Evolutionary conservation across 176 grass and related monocot species (phyloP).

Genomic region (Zoysia pacifica): DNA sequence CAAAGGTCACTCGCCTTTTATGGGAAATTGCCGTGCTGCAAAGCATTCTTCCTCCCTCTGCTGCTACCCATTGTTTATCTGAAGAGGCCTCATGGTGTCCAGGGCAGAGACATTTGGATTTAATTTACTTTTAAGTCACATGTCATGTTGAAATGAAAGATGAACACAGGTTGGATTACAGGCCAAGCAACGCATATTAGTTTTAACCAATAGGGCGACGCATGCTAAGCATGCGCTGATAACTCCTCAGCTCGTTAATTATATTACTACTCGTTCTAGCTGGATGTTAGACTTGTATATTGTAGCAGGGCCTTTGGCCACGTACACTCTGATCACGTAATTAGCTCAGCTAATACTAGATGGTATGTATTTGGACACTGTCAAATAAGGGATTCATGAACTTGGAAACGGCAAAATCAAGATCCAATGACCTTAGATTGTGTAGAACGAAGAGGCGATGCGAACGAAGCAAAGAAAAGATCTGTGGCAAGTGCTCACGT

Average conservation of each 20-base stretch:
- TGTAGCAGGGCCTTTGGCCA: no score
- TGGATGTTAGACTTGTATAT: no score
- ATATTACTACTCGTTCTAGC: background rate
- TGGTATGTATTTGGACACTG: background rate
- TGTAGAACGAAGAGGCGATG: constrained; percentile 37
- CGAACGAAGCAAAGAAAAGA: constrained; percentile 42
- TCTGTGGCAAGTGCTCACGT: constrained; percentile 14
- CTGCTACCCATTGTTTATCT: background rate
- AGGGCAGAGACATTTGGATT: constrained; percentile 15
- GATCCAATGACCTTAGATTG: constrained; percentile 21
- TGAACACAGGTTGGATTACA: constrained; percentile 28
- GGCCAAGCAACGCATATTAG: constrained; percentile 48
- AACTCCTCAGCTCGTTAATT: background rate
- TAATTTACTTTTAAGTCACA: constrained; percentile 13
- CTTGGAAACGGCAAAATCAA: background rate
- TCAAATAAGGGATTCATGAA: background rate
- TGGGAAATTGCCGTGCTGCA: constrained; percentile 29
- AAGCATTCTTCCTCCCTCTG: constrained; percentile 24
- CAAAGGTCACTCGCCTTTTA: constrained; percentile 45
- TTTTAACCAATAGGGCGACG: background rate
- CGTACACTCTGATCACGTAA: no score
- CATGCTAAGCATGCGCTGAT: background rate
- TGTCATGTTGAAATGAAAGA: constrained; percentile 29
- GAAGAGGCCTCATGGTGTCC: constrained; percentile 12
- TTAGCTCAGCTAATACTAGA: background rate